Percentiles rank a stretch among this genome's conserved stretches.
These are phyloP conservation scores for Colletotrichum echinochloae DNA, from an alignment of 2,329 filamentous ascomycete genomes.

Conservation along the genomic window DNA sequence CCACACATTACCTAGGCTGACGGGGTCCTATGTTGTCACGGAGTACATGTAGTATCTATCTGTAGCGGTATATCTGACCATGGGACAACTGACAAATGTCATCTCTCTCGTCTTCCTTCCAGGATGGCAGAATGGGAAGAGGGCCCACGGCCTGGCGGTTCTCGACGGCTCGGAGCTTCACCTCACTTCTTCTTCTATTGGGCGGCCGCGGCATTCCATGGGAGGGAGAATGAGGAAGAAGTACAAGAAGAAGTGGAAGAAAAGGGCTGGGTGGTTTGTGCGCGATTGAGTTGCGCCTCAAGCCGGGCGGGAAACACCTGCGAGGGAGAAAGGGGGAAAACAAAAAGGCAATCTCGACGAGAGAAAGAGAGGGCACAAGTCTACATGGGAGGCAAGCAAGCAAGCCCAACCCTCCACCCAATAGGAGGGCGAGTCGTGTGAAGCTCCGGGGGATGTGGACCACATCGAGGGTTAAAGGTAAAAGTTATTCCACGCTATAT, in stretches of 20 bases:
- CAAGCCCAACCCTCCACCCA: too few relatives aligned
- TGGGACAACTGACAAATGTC: background rate
- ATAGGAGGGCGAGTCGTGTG: background rate
- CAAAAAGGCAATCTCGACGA: conserved; percentile 15
- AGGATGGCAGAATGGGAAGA: too few relatives aligned
- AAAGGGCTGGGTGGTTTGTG: background rate
- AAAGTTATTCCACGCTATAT: background rate
- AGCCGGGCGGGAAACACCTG: background rate
- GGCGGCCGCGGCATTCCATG: background rate
- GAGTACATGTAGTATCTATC: background rate
- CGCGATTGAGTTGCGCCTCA: conserved; percentile 2
- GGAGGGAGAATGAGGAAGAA: background rate
- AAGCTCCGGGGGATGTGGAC: too few relatives aligned
- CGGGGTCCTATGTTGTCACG: background rate
- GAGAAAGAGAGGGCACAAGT: too few relatives aligned
- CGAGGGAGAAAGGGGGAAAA: background rate
- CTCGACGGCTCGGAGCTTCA: background rate
- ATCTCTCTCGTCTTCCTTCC: background rate
- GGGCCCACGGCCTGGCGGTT: background rate
- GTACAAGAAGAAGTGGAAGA: background rate
- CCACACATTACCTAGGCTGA: too few relatives aligned
- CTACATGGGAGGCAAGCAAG: too few relatives aligned
- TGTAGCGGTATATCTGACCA: background rate
- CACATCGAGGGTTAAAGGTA: background rate
- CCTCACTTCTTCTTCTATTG: background rate